Evolutionary conservation across 192 early-diverging fungal species (phyloP).

Genomic region (Coemansia sp.): DNA sequence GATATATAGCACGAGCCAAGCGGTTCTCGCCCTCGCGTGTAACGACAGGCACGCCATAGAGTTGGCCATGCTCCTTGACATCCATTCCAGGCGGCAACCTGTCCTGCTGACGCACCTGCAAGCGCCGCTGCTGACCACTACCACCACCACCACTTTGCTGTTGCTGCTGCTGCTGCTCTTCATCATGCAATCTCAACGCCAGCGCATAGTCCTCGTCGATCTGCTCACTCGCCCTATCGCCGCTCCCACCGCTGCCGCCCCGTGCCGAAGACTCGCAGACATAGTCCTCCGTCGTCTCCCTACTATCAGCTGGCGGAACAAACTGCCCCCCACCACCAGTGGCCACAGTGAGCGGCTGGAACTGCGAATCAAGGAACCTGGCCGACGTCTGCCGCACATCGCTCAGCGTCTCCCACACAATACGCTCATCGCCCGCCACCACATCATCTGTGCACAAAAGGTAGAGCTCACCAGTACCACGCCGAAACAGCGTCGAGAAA

Average conservation of each 20-base stretch:
- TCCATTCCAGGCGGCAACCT: conserved; percentile 42
- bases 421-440: conserved; percentile 62
- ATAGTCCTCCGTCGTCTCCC: conserved; percentile 20
- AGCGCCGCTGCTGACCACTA: not conserved
- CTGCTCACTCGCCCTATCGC: conserved; percentile 16
- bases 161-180: no score
- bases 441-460: conserved; percentile 74
- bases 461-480: conserved; percentile 54
- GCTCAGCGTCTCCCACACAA: conserved; percentile 76
- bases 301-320: not conserved
- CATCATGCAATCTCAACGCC: conserved; percentile 49
- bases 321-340: no score
- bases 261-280: conserved; percentile 3
- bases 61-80: not conserved
- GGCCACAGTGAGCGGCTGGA: conserved; percentile 37
- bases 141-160: no score
- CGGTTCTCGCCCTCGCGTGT: conserved; percentile 9
- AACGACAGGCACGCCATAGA: conserved; percentile 46
- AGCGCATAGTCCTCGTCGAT: conserved; percentile 56
- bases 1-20: conserved; percentile 12
- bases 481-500: conserved; percentile 76
- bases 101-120: conserved; percentile 43
- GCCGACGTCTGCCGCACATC: conserved; percentile 68
- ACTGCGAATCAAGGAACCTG: conserved; percentile 65
- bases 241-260: no score